These are phyloP conservation scores for Clavispora carvajalis DNA, from an alignment of 805 yeast genomes.

Conservation along the genomic window DNA sequence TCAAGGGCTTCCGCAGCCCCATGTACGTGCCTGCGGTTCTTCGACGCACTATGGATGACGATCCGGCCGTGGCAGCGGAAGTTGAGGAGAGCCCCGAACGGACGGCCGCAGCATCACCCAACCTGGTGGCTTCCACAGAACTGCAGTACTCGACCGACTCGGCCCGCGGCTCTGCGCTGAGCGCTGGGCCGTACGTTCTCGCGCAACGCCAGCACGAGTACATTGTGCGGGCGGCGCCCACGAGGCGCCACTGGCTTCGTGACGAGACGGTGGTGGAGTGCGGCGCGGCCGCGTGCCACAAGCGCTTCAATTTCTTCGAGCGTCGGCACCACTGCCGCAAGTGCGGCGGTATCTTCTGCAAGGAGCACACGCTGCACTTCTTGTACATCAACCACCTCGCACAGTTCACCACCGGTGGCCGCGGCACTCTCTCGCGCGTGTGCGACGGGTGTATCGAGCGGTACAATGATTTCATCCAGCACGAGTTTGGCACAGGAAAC, in stretches of 20 bases:
- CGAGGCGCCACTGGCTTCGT: constrained; percentile 67
- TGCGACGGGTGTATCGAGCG: constrained; percentile 64
- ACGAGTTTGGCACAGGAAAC: constrained; percentile 32
- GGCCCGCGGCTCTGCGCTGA: constrained; percentile 9
- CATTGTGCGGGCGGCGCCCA: constrained; percentile 39
- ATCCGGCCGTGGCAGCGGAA: not conserved
- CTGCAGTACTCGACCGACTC: constrained; percentile 28
- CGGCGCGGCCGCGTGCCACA: constrained; percentile 49
- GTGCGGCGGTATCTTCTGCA: constrained; percentile 79
- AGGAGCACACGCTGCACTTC: constrained; percentile 56
- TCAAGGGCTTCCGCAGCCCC: constrained; percentile 78
- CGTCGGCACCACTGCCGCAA: constrained; percentile 80
- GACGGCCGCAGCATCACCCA: not conserved
- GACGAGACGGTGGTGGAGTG: constrained; percentile 65
- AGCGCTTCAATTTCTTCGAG: constrained; percentile 69
- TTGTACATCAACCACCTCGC: constrained; percentile 54
- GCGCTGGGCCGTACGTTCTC: constrained; percentile 10
- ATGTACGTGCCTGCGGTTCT: constrained; percentile 88
- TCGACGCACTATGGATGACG: constrained; percentile 32
- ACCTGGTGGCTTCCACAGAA: constrained; percentile 27
- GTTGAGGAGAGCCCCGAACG: constrained; percentile 1
- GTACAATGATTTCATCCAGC: constrained; percentile 46
- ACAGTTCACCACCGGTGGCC: constrained; percentile 60
- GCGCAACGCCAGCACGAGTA: constrained; percentile 21
- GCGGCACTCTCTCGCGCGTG: constrained; percentile 63